Evolutionary conservation across 345 rosid genomes (phyloP).

Genomic region (Moricandia moricandioides): DNA sequence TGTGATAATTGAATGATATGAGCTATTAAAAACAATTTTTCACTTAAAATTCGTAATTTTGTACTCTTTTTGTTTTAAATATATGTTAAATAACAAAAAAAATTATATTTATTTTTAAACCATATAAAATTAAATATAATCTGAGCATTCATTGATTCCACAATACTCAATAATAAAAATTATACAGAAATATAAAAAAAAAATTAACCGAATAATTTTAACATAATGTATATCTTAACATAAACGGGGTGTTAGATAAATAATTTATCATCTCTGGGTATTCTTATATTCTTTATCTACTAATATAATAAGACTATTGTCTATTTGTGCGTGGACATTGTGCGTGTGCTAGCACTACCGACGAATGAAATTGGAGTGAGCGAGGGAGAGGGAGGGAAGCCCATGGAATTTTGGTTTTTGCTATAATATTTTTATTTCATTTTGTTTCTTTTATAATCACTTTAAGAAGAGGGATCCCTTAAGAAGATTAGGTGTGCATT

Average conservation of each 20-base stretch:
- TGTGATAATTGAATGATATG: not conserved
- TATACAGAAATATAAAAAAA: no score
- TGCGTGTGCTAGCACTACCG: conserved; percentile 13
- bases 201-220: no score
- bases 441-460: not conserved
- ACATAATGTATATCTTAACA: not conserved
- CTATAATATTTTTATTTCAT: not conserved
- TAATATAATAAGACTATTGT: not conserved
- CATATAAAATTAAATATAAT: no score
- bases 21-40: not conserved
- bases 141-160: not conserved
- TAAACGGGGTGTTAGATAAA: not conserved
- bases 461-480: not conserved
- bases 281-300: not conserved
- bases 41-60: not conserved
- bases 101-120: no score
- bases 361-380: not conserved
- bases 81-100: not conserved
- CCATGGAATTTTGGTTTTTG: conserved; percentile 13
- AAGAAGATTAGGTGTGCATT: no score
- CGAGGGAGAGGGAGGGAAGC: not conserved
- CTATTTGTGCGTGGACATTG: conserved; percentile 1
- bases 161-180: not conserved
- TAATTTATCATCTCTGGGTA: not conserved
- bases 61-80: not conserved